phyloP scores from a whole-genome alignment of 2,329 filamentous ascomycete species.

The Aureobasidium sp. region DNA sequence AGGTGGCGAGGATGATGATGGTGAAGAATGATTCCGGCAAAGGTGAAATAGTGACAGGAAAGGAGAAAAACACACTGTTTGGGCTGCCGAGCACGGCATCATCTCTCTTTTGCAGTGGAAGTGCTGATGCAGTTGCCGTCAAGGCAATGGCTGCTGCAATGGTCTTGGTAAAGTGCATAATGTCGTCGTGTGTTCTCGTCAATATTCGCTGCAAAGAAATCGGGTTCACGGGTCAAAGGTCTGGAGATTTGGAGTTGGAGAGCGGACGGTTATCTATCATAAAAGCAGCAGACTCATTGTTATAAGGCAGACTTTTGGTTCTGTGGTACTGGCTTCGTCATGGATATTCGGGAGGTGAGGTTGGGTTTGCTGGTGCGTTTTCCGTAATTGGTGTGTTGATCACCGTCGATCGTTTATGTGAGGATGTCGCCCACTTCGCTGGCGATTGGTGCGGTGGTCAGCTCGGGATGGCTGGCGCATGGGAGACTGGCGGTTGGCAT shows the following conservation, averaged over 20 bases:
- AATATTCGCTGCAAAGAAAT: not conserved
- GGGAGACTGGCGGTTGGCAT: not conserved
- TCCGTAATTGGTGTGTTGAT: not conserved
- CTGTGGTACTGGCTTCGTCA: not conserved
- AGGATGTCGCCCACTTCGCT: not conserved
- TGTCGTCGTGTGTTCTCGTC: not conserved
- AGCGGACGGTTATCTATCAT: not conserved
- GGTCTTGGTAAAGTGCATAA: slow-evolving; percentile 3
- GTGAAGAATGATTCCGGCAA: not conserved
- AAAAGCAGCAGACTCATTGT: not conserved
- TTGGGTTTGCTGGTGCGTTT: not conserved
- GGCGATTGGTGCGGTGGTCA: not conserved
- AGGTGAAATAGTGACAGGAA: not conserved
- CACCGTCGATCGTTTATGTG: not conserved
- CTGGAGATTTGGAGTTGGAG: not conserved
- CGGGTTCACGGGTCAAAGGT: too few species aligned
- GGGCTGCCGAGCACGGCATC: not conserved
- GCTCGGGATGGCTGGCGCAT: not conserved
- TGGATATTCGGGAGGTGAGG: not conserved
- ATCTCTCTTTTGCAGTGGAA: not conserved
- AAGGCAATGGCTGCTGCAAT: not conserved
- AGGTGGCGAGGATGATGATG: not conserved
- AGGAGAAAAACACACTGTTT: not conserved
- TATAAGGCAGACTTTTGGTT: not conserved
- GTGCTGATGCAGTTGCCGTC: not conserved